Evolutionary conservation across 2,329 filamentous ascomycete genomes (phyloP).

Genomic region (Fusarium anthophilum): DNA sequence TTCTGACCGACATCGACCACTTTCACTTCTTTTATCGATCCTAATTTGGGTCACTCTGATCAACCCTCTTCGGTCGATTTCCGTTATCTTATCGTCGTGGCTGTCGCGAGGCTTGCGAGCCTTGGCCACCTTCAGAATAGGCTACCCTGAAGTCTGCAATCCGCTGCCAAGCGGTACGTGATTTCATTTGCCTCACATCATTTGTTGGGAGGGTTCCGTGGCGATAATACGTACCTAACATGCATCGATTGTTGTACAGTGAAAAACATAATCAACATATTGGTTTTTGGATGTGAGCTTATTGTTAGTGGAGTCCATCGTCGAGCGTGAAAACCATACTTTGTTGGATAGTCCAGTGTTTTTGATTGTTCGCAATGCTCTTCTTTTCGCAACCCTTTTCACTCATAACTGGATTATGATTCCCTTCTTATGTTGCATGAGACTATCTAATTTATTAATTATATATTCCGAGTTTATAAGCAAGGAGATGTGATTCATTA

Average conservation of each 20-base stretch:
- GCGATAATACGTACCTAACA: rapidly evolving
- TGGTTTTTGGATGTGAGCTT: not conserved
- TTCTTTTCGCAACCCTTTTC: no score
- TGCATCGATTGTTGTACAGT: not conserved
- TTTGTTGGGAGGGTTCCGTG: not conserved
- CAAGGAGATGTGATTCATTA: not conserved
- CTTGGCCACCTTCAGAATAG: not conserved
- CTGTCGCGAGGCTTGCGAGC: not conserved
- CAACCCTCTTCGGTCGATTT: not conserved
- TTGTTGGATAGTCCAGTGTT: rapidly evolving
- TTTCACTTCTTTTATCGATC: not conserved
- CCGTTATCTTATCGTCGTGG: not conserved
- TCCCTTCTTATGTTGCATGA: no score
- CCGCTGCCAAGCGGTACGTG: no score
- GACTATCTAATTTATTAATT: no score
- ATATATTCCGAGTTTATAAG: not conserved
- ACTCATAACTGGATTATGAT: no score
- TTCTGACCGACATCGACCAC: not conserved
- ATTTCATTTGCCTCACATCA: not conserved
- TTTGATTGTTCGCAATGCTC: no score
- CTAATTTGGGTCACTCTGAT: not conserved
- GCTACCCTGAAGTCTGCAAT: not conserved
- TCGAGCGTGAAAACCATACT: rapidly evolving
- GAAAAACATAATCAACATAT: not conserved
- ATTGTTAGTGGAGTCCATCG: rapidly evolving